Conservation (phyloP, 2,329 filamentous ascomycete species). For the Plectosphaerella cucumerina region DNA sequence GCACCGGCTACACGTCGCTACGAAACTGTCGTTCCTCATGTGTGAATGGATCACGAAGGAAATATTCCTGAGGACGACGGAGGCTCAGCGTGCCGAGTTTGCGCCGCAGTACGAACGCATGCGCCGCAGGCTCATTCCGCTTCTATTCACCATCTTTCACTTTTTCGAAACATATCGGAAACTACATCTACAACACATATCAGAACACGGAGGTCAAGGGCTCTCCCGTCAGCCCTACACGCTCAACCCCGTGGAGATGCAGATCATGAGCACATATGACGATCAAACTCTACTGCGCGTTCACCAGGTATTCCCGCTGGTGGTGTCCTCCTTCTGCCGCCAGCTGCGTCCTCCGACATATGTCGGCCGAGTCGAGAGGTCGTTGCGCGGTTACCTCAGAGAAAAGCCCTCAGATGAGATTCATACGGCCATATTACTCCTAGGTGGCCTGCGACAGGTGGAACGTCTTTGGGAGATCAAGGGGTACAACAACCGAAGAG, state of each 20-base stretch:
- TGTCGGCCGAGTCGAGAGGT: conserved; percentile 57
- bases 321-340: conserved; percentile 61
- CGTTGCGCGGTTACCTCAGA: conserved; percentile 58
- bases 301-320: conserved; percentile 60
- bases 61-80: conserved; percentile 56
- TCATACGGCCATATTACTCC: conserved; percentile 54
- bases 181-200: conserved; percentile 53
- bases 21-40: conserved; percentile 58
- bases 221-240: conserved; percentile 51
- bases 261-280: conserved; percentile 63
- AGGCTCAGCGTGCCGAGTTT: conserved; percentile 51
- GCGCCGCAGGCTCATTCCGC: conserved; percentile 58
- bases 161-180: conserved; percentile 63
- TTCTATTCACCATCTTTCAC: conserved; percentile 63
- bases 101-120: conserved; percentile 59
- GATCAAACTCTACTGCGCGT: conserved; percentile 58
- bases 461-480: conserved; percentile 64
- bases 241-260: conserved; percentile 56
- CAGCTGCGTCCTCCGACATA: conserved; percentile 61
- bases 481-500: conserved; percentile 57
- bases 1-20: conserved; percentile 61
- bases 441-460: conserved; percentile 60
- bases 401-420: conserved; percentile 60
- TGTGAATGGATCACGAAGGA: conserved; percentile 63
- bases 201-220: conserved; percentile 46